Evolutionary conservation across 805 yeast species (phyloP), one percentile per base, ranked within the genome.

Genomic region (Schwanniomyces occidentalis): DNA sequence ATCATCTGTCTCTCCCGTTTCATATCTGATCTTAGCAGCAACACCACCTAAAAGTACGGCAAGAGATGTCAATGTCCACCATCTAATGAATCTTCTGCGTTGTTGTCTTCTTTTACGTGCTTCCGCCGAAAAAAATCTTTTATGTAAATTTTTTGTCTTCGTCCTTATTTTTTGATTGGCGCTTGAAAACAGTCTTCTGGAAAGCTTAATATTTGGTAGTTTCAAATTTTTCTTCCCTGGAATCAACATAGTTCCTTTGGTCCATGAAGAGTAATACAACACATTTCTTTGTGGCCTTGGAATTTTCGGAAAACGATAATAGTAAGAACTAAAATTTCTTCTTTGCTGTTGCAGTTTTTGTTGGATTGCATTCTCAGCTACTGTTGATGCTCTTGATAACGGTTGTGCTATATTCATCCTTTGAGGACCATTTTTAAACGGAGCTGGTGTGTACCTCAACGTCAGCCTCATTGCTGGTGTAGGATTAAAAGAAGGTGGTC

Each of bases 201-300:
- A 52, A 27, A 65, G 45, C 19, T 34, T 41, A n/a, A 55, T 37
- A 17, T 18, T 38, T 5, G 57, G 56, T 4, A 51, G 42, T 20
- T 40, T 44, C 29, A 49, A 27, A 24, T 27, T 39, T 28, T 44
- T 44, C 28, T 39, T 38, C 19, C 37, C 30, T 9, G 51, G 47
- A 12, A 46, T 30, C 18, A 54, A 41, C 39, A 48, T 48, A 39
- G 52, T 16, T 45, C 61, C 48, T 48, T 51, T 50, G 40, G 66
- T 52, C 58, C 75, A 70, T 14, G 69, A 57, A 30, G 72, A 68
- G 54, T 76, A 75, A 52, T 76, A 75, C 29, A 75, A 62, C 1
- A 69, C 71, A 34, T 70, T 73, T 43, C 80, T 56, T 52, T 74
- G 77, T 5, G 83, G 80, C 38, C 80, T 61, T 3, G 82, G 80